Conservation (phyloP, 2,329 filamentous ascomycete genomes). For the Beauveria brongniartii region DNA sequence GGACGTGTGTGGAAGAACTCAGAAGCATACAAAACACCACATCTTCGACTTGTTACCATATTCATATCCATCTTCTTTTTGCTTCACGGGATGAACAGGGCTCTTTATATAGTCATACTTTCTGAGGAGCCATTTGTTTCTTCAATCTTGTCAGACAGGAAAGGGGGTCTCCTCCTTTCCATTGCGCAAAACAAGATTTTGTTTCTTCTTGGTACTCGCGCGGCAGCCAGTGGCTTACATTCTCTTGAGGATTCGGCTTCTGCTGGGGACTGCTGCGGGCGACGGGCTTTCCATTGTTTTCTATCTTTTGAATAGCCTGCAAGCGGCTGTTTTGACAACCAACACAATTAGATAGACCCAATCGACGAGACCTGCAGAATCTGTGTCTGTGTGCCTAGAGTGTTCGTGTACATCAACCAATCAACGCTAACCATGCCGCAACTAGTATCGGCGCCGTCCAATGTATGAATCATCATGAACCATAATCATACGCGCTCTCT, state of each 20-base stretch:
- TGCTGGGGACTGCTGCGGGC: constrained; percentile 10
- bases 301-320: background rate
- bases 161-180: background rate
- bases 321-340: background rate
- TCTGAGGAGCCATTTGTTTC: background rate
- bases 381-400: background rate
- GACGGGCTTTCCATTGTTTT: background rate
- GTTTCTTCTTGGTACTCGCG: constrained; percentile 6
- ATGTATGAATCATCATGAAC: background rate
- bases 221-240: constrained; percentile 7
- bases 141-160: background rate
- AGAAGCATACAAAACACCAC: background rate
- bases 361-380: constrained; percentile 10
- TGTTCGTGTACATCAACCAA: too few species aligned
- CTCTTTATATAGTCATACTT: background rate
- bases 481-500: background rate
- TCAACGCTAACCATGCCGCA: background rate
- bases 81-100: constrained; percentile 8
- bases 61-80: background rate
- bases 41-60: constrained; percentile 5
- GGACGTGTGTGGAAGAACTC: background rate
- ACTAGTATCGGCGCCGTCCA: background rate
- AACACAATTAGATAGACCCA: background rate
- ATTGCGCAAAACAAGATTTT: background rate
- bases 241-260: background rate